These are phyloP conservation scores for Wickerhamiella galacta DNA, from an alignment of 805 yeast genomes.

Conservation along the genomic window DNA sequence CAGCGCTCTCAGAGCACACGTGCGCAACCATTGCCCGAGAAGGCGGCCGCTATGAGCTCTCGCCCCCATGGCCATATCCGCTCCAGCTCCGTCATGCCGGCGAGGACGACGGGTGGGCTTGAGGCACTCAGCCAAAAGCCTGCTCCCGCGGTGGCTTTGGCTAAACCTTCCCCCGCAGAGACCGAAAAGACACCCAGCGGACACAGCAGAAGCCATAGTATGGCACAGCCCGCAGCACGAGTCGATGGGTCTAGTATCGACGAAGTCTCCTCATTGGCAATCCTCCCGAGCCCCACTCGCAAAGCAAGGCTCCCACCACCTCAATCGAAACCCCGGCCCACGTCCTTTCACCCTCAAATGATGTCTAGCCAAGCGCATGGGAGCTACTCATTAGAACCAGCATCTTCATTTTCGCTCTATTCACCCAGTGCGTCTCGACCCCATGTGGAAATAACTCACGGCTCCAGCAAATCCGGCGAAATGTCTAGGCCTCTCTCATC, in stretches of 20 bases:
- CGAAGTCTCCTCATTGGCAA: conserved; percentile 15
- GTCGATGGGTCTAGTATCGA: no score
- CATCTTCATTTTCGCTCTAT: conserved; percentile 8
- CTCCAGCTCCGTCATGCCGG: conserved; percentile 5
- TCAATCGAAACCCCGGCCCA: conserved; percentile 22
- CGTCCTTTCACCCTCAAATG: conserved; percentile 23
- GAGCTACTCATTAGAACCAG: conserved; percentile 1
- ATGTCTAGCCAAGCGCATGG: no score
- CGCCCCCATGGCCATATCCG: conserved; percentile 2
- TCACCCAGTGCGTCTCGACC: conserved; percentile 19
- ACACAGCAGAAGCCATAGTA: no score
- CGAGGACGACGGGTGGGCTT: neutral
- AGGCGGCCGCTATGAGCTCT: neutral
- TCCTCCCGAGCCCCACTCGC: conserved; percentile 8
- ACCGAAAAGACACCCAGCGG: no score
- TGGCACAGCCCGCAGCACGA: no score
- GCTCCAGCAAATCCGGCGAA: conserved; percentile 21
- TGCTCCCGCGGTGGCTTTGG: no score
- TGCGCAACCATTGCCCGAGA: neutral
- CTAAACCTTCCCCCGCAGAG: no score
- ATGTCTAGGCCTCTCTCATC: conserved; percentile 19
- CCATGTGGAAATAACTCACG: conserved; percentile 20
- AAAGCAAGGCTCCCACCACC: conserved; percentile 9
- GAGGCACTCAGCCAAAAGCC: no score
- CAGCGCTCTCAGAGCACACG: conserved; percentile 1